Evolutionary conservation across 2,329 filamentous ascomycete genomes (phyloP).

Genomic region (Sclerotinia subarctica): DNA sequence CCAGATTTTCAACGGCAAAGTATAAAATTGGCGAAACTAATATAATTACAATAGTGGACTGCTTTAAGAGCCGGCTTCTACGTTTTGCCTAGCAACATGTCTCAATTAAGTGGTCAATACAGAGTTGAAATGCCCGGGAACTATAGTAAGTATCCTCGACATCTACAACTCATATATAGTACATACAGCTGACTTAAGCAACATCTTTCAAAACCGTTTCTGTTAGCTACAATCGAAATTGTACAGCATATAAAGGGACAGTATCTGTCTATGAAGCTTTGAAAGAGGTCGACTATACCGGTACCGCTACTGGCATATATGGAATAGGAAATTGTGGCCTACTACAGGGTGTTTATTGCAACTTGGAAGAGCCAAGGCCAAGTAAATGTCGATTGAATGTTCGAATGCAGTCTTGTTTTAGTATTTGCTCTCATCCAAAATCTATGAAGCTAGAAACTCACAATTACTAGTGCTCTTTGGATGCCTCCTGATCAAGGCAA

Average conservation of each 20-base stretch:
- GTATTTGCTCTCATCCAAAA: neutral
- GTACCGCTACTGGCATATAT: neutral
- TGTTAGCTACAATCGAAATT: constrained; percentile 22
- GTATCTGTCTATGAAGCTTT: neutral
- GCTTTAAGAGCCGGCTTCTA: constrained; percentile 25
- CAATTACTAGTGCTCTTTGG: constrained; percentile 19
- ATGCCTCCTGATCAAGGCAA: constrained; percentile 28
- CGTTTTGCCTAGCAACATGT: constrained; percentile 18
- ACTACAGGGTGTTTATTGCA: neutral
- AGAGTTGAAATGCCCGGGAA: constrained; percentile 14
- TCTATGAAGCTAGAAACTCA: neutral
- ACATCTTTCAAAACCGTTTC: constrained; percentile 24
- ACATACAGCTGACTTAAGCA: neutral
- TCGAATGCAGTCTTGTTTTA: constrained; percentile 30
- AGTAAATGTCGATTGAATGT: constrained; percentile 28
- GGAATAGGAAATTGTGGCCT: constrained; percentile 14
- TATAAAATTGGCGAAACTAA: neutral
- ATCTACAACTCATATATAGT: neutral
- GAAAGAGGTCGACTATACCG: neutral
- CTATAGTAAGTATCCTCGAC: neutral
- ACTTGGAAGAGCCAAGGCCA: constrained; percentile 8
- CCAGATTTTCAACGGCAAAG: neutral
- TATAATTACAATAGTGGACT: constrained; percentile 22
- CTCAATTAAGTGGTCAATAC: constrained; percentile 8
- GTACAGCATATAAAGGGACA: constrained; percentile 17